Percentiles rank a stretch among this genome's conserved stretches.
phyloP scores from a whole-genome alignment of 139 green algal genomes.

The Gonium pectorale region DNA sequence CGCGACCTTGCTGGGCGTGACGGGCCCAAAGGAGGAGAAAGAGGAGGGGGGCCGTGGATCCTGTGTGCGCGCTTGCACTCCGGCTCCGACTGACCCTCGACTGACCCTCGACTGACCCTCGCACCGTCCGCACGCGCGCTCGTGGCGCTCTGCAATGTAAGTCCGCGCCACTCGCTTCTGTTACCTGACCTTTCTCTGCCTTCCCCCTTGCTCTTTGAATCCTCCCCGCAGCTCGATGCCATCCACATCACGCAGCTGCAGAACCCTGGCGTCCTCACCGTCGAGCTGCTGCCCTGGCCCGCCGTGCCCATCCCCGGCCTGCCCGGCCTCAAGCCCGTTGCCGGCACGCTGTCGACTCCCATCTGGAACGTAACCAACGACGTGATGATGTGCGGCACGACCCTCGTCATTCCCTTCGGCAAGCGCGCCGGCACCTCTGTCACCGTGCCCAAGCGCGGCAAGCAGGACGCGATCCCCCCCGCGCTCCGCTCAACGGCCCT shows the following conservation, averaged over 20 bases:
- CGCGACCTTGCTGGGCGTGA: too few relatives aligned
- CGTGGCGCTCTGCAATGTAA: too few relatives aligned
- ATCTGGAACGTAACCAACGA: background rate
- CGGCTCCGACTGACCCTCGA: too few relatives aligned
- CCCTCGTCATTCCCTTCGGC: background rate
- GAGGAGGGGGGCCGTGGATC: too few relatives aligned
- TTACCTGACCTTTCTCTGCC: too few relatives aligned
- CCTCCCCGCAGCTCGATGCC: background rate
- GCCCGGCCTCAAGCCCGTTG: background rate
- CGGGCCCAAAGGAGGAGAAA: too few relatives aligned
- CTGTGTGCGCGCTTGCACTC: too few relatives aligned
- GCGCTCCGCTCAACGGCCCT: background rate
- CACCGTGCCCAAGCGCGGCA: background rate
- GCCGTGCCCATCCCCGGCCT: background rate
- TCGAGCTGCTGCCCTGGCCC: conserved; percentile 23
- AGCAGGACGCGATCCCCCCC: background rate
- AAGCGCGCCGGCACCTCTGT: background rate
- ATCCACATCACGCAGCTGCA: conserved; percentile 1
- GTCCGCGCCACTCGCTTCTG: too few relatives aligned
- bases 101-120: too few relatives aligned
- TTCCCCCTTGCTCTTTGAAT: too few relatives aligned
- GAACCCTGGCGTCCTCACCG: background rate
- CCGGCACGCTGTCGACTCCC: background rate
- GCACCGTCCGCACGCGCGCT: too few relatives aligned
- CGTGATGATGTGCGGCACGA: background rate